phyloP scores from a whole-genome alignment of 2,329 filamentous ascomycete genomes.

The Stemphylium vesicarium region DNA sequence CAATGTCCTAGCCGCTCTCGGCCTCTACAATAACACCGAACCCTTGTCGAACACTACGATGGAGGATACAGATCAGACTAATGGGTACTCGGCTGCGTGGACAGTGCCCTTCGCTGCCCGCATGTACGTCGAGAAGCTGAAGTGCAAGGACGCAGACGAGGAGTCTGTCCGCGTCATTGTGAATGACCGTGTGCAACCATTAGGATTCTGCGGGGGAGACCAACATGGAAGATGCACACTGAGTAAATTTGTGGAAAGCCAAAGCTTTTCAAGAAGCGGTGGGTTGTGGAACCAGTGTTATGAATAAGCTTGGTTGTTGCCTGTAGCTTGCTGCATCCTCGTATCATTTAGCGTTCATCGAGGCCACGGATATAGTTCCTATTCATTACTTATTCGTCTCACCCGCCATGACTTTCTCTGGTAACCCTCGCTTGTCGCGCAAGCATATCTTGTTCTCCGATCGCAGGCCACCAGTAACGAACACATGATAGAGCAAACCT shows the following conservation, averaged over 20 bases:
- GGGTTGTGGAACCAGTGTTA: slow-evolving; percentile 75
- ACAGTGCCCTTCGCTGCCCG: slow-evolving; percentile 81
- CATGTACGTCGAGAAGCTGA: slow-evolving; percentile 88
- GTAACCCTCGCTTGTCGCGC: background rate
- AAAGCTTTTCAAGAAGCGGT: slow-evolving; percentile 74
- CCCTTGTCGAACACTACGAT: slow-evolving; percentile 56
- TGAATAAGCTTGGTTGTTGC: slow-evolving; percentile 2
- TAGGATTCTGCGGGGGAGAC: slow-evolving; percentile 75
- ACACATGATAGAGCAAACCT: slow-evolving; percentile 2
- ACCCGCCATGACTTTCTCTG: background rate
- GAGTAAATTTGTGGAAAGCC: slow-evolving; percentile 72
- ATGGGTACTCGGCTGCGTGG: slow-evolving; percentile 78
- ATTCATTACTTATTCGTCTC: background rate
- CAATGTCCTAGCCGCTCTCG: slow-evolving; percentile 75
- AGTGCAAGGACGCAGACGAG: slow-evolving; percentile 64
- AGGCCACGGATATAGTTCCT: no score
- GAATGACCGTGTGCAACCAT: slow-evolving; percentile 80
- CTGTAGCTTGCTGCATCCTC: background rate
- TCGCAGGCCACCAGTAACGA: background rate
- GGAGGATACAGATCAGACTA: slow-evolving; percentile 59
- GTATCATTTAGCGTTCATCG: no score
- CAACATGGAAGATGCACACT: slow-evolving; percentile 72
- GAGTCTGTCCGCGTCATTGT: slow-evolving; percentile 80
- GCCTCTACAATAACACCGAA: slow-evolving; percentile 73
- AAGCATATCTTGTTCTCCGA: background rate